Base-by-base conservation (phyloP, 2,329 filamentous ascomycete genomes). In the Elsinoe necatrix region DNA sequence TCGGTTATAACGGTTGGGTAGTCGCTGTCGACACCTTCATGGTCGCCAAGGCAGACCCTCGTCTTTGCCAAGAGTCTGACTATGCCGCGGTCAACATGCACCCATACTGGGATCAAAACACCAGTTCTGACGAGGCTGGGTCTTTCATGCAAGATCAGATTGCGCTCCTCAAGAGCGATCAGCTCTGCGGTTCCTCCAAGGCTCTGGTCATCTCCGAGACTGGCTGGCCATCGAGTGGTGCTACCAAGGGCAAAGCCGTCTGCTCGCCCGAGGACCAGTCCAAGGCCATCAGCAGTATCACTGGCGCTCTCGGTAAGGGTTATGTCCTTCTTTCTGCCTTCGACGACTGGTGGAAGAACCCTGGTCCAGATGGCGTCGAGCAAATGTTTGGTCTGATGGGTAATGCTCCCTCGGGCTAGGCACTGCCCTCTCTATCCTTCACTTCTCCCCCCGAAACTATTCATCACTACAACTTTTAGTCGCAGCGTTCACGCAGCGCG, bases 61-160 rank as follows among this genome's bases (percentile, higher is more conserved):
- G 80, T 54, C 77, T 95, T 48, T 95, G 89, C 72, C 69, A 82
- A 23, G 77, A 75, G 45, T 87, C 86, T 0, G 89, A 95, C 66
- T 88, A 87, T 72, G 89, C 85, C 65, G 86, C 88, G 14, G 80
- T 86, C 67, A 95, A 95, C 71, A 81, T 83, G 62, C 89, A 95
- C 70, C 81, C 89, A 11, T 95, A 90, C 78, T 95, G 93, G 69
- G 86, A 95, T 63, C 71, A 76, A 2, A 80, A 79, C 47, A 79
- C 80, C 23, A 68, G 70, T 1, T 80, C 88, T 0, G 70, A 73
- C 0, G 70, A 80, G 29, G 83, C 89, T 1, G 89, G 89, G 2
- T 63, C 68, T 0, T 95, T 89, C 69, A 80, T 90, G 37, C 69
- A 75, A 37, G 73, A 75, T 23, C 82, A 84, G 61, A 78, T 75